These are phyloP conservation scores for Rosa rugosa DNA, from an alignment of 306 rosid genomes.

Conservation along the genomic window DNA sequence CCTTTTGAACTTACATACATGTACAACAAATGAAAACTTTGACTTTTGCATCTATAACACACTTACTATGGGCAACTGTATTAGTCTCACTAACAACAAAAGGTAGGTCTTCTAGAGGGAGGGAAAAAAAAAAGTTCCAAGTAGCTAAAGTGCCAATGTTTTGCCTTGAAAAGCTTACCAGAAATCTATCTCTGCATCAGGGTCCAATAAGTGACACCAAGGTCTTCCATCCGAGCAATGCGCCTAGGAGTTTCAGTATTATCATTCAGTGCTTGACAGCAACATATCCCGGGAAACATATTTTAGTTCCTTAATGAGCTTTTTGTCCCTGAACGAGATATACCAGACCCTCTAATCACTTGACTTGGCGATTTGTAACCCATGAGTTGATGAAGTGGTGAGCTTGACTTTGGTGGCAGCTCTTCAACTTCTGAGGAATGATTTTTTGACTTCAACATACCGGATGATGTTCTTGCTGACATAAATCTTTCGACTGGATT, in stretches of 20 bases:
- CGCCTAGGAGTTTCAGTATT: background rate
- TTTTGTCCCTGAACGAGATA: slow-evolving; percentile 29
- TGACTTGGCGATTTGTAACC: slow-evolving; percentile 77
- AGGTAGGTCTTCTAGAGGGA: background rate
- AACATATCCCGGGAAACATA: background rate
- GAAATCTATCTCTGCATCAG: background rate
- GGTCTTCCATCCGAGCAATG: background rate
- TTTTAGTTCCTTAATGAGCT: slow-evolving; percentile 22
- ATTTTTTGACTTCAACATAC: slow-evolving; percentile 24
- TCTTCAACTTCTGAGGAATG: slow-evolving; percentile 41
- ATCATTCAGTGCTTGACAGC: background rate
- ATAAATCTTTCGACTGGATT: slow-evolving; percentile 23
- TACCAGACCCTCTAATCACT: slow-evolving; percentile 47
- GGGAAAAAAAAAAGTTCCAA: background rate
- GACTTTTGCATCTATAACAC: slow-evolving; percentile 1
- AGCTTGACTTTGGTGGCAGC: slow-evolving; percentile 29
- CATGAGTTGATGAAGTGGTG: slow-evolving; percentile 82
- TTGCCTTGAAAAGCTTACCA: background rate
- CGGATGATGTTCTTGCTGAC: slow-evolving; percentile 36
- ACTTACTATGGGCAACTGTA: background rate
- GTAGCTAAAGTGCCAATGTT: background rate
- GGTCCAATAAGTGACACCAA: background rate
- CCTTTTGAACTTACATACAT: background rate
- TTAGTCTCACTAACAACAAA: background rate
- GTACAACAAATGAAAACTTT: slow-evolving; percentile 13